Evolutionary conservation across 345 rosid species (phyloP), one percentile per base, ranked within the genome.

Genomic region (Eutrema japonicum): DNA sequence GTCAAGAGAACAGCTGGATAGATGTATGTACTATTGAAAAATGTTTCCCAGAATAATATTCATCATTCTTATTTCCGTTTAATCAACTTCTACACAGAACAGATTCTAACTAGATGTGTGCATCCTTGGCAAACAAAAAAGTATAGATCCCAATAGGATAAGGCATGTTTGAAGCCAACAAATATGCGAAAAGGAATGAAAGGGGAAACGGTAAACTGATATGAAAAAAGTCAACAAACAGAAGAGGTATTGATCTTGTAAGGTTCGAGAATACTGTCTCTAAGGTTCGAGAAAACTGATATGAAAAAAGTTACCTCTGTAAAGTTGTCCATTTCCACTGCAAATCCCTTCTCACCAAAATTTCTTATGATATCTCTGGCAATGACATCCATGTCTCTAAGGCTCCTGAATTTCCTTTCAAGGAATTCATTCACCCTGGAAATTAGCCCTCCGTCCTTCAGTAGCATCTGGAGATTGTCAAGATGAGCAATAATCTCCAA

Each of bases 271-370:
- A 18, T 49, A 43, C 10, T 47, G 26, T n/a, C n/a, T n/a, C n/a
- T 41, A 65, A 58, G 52, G 55, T 66, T 53, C 9, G 7, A 35
- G 38, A 58, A 18, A 41, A 43, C 10, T 47, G 26, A n/a, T n/a
- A n/a, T n/a, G n/a, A n/a, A n/a, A n/a, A n/a, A n/a, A n/a, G n/a
- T 83, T 87, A 93, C 97, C 91, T 83, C 86, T 49, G 65, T 57
- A 32, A 30, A 61, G 62, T 64, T 65, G 64, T 74, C 78, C 56
- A 54, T 56, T 70, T 71, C 85, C 56, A 49, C 76, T 65, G 49
- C 58, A 75, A 76, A 80, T 77, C 40, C 70, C 55, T 68, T 73
- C 69, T 77, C 77, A 65, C 49, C 59, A 61, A 71, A 66, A 58
- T 68, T 71, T 71, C 13, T 60, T 51, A 64, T 75, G 37, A 87